Conservation (phyloP, 163 green algal genomes). For the Chloroidium sp. region DNA sequence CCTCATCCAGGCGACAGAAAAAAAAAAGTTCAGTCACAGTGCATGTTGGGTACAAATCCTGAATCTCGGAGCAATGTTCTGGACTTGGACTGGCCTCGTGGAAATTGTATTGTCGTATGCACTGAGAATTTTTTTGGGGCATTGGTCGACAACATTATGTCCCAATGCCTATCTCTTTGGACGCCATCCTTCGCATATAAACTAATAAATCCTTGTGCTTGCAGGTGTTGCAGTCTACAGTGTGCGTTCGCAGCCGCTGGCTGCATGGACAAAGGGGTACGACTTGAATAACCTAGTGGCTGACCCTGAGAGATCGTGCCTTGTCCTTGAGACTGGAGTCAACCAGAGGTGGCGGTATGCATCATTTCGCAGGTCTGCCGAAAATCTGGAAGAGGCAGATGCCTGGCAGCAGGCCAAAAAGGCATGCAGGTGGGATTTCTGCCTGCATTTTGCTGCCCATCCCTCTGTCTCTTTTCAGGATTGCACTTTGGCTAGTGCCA, state of each 20-base stretch:
- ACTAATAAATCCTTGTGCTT: no score
- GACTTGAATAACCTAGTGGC: slow-evolving; percentile 66
- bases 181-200: not conserved
- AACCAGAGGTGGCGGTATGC: slow-evolving; percentile 54
- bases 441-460: no score
- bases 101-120: not conserved
- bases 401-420: slow-evolving; percentile 78
- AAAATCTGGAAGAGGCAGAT: slow-evolving; percentile 73
- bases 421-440: slow-evolving; percentile 23
- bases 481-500: not conserved
- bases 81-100: not conserved
- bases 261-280: slow-evolving; percentile 85
- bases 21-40: not conserved
- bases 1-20: no score
- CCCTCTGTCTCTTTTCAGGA: not conserved
- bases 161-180: not conserved
- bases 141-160: not conserved
- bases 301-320: slow-evolving; percentile 57
- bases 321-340: slow-evolving; percentile 81
- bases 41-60: not conserved
- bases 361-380: slow-evolving; percentile 54
- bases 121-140: not conserved
- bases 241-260: slow-evolving; percentile 70
- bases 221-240: slow-evolving; percentile 86
- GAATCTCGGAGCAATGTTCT: not conserved